phyloP scores from a whole-genome alignment of 2,329 filamentous ascomycete species.

The Calonectria honghensis region DNA sequence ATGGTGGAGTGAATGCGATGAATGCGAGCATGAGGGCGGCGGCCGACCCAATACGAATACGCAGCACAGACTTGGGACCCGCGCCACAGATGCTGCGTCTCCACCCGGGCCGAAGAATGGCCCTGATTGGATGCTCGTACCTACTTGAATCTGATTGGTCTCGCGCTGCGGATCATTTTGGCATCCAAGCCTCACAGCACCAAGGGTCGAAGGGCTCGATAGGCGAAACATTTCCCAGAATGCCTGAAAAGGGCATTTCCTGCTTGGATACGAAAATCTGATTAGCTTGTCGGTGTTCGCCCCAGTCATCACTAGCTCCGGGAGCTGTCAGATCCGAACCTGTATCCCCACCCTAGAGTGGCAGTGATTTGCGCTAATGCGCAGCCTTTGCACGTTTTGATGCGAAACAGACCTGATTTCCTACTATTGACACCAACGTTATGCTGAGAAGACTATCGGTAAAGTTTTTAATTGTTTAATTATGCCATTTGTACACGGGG shows the following conservation, averaged over 20 bases:
- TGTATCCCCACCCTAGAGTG: not conserved
- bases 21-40: not conserved
- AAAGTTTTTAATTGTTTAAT: not conserved
- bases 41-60: constrained; percentile 21
- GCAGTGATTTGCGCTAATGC: not conserved
- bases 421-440: not conserved
- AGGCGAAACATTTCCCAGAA: not conserved
- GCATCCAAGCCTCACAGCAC: not conserved
- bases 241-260: not conserved
- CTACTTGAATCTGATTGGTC: not conserved
- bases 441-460: too few relatives aligned
- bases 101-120: too few relatives aligned
- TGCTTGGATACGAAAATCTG: not conserved
- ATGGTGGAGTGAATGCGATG: not conserved
- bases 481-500: not conserved
- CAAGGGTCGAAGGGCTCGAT: not conserved
- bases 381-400: not conserved
- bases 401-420: not conserved
- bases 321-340: constrained; percentile 6
- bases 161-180: not conserved
- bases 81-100: not conserved
- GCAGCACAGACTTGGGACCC: not conserved
- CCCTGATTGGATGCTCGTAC: not conserved
- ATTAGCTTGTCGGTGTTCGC: not conserved
- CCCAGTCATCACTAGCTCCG: constrained; percentile 9